phyloP scores from a whole-genome alignment of 2,329 filamentous ascomycete species.

The Dryadomyces sulphureus region DNA sequence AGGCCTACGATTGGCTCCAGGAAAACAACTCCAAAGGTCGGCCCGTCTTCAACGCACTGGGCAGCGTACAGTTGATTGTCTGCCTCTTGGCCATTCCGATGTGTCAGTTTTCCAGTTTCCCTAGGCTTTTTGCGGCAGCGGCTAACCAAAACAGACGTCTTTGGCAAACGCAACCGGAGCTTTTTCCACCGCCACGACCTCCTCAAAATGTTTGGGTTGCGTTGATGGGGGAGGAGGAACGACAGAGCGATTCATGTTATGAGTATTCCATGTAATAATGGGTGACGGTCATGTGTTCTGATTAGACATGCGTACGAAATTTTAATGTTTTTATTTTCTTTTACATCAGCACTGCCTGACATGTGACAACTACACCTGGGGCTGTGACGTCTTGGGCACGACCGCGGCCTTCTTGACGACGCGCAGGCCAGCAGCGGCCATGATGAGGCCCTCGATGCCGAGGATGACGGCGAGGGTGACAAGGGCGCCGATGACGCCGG shows the following conservation, averaged over 20 bases:
- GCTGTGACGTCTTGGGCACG: slow-evolving; percentile 5
- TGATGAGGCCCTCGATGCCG: slow-evolving; percentile 26
- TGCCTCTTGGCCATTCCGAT: slow-evolving; percentile 62
- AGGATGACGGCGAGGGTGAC: slow-evolving; percentile 39
- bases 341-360: no score
- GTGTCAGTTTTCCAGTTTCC: slow-evolving; percentile 46
- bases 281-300: neutral
- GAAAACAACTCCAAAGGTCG: slow-evolving; percentile 40
- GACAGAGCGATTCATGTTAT: no score
- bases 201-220: slow-evolving; percentile 27
- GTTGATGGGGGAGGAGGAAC: no score
- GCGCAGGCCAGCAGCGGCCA: slow-evolving; percentile 28
- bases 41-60: slow-evolving; percentile 50
- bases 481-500: slow-evolving; percentile 68
- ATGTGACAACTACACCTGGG: neutral
- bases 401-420: slow-evolving; percentile 27
- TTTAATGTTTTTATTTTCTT: no score
- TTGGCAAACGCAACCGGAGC: slow-evolving; percentile 61
- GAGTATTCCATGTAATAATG: neutral
- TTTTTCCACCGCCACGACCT: slow-evolving; percentile 67
- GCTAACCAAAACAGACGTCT: slow-evolving; percentile 41
- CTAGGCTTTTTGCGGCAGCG: neutral
- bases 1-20: slow-evolving; percentile 72
- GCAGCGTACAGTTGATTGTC: slow-evolving; percentile 61
- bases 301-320: no score